Conservation (phyloP, 106 monocot species). For the Acanthochlamys bracteata region DNA sequence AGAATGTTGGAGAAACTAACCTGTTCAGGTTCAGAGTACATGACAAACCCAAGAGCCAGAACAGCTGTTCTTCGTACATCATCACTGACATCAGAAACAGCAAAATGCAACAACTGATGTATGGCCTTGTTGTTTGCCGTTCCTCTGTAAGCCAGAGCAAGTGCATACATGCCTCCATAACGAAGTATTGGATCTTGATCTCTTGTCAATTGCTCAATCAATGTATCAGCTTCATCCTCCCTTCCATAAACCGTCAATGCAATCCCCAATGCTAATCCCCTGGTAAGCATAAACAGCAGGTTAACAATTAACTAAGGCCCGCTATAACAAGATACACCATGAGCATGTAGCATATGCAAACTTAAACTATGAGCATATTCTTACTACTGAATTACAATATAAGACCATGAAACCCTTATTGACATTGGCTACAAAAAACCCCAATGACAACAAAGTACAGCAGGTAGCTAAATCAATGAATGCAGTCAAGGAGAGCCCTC, state of each 20-base stretch:
- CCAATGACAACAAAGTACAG: neutral
- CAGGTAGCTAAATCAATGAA: neutral
- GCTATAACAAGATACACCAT: neutral
- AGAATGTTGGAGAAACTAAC: constrained; percentile 20
- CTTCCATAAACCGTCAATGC: constrained; percentile 97
- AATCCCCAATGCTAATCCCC: constrained; percentile 82
- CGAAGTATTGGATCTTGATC: constrained; percentile 99
- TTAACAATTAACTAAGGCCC: neutral
- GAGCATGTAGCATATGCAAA: neutral
- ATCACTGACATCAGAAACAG: constrained; percentile 99
- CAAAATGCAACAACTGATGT: constrained; percentile 97
- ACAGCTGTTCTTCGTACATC: constrained; percentile 97
- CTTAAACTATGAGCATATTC: too few relatives aligned
- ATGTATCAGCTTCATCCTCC: constrained; percentile 92
- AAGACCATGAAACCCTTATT: neutral
- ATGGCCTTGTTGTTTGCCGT: constrained; percentile 99
- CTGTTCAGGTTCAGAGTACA: constrained; percentile 94
- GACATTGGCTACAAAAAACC: too few relatives aligned
- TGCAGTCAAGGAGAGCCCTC: neutral
- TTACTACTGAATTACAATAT: too few relatives aligned
- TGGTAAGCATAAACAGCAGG: constrained; percentile 12
- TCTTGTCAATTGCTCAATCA: constrained; percentile 96
- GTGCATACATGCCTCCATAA: constrained; percentile 98
- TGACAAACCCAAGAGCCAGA: constrained; percentile 90
- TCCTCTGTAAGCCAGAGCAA: constrained; percentile 91